Base-by-base conservation (phyloP, 345 rosid species). In the Diplotaxis tenuifolia region DNA sequence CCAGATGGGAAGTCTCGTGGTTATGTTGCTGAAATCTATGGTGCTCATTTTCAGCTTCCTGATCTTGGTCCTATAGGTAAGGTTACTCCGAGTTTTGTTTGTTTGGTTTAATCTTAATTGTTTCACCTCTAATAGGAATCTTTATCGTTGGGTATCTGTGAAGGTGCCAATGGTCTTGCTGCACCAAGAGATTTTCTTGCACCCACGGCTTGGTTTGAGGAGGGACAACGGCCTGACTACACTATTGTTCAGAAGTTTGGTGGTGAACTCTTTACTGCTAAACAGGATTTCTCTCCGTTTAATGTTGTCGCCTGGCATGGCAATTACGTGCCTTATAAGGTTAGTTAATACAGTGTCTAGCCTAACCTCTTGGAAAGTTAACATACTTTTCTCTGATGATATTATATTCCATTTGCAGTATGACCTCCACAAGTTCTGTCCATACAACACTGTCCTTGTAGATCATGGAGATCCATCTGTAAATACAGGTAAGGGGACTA, bases 251-350 rank as follows among this genome's bases (percentile, higher is more conserved):
- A 91, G 70, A 94, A 94, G 83, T 94, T 83, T 76, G 98, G 96
- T 7, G 97, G 97, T 22, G 93, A 88, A 71, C 85, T 91, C 4
- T 91, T 89, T 79, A 85, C 86, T 21, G 98, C 97, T 3, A 91
- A 71, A 66, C 97, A 94, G 84, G 98, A 91, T 77, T 95, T 95
- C 80, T 88, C 99, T 77, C 97, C 99, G 40, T 95, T 95, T 78
- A 95, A 95, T 73, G 96, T 89, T 4, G 96, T 88, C 57, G 93
- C 99, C 67, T 95, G 99, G 99, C 99, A 91, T 86, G 99, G 99
- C 73, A 91, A 91, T 76, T 91, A 91, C 74, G 88, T 84, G 38
- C 97, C 99, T 32, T 91, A 87, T 73, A 95, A 95, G 93, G 99
- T 87, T 67, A 68, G 98, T 87, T 68, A 67, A 65, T 81, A 16